Conservation (phyloP, 768 basidiomycete species). For the Naganishia friedmannii region DNA sequence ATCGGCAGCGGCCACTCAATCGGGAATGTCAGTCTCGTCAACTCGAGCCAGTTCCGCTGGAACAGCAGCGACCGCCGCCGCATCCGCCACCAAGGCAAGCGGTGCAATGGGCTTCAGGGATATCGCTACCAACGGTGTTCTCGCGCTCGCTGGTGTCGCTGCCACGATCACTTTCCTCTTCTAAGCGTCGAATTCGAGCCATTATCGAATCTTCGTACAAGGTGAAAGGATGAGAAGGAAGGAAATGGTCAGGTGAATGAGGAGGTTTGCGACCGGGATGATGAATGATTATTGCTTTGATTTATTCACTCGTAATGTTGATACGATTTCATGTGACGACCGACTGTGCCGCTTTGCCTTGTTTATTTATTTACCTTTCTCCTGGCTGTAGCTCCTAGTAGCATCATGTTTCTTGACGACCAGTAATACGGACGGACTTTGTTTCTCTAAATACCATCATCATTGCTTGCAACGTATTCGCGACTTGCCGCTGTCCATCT, state of each 20-base stretch:
- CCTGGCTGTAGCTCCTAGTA: background rate
- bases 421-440: background rate
- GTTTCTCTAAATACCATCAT: too few species aligned
- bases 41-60: background rate
- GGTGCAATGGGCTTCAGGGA: constrained; percentile 17
- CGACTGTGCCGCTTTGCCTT: background rate
- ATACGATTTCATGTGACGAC: background rate
- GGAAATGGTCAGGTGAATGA: background rate
- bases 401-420: constrained; percentile 4
- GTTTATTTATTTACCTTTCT: background rate
- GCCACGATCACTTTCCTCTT: constrained; percentile 31
- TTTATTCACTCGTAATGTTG: background rate
- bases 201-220: background rate
- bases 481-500: too few species aligned
- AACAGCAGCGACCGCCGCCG: constrained; percentile 31
- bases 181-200: background rate
- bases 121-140: constrained; percentile 8
- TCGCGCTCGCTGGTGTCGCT: constrained; percentile 31
- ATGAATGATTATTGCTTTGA: constrained; percentile 1
- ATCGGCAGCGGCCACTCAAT: constrained; percentile 1
- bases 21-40: background rate
- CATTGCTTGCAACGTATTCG: too few species aligned
- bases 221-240: background rate
- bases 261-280: background rate
- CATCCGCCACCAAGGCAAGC: constrained; percentile 31